These are phyloP conservation scores for Onygena corvina DNA, from an alignment of 2,329 filamentous ascomycete genomes.

Conservation along the genomic window DNA sequence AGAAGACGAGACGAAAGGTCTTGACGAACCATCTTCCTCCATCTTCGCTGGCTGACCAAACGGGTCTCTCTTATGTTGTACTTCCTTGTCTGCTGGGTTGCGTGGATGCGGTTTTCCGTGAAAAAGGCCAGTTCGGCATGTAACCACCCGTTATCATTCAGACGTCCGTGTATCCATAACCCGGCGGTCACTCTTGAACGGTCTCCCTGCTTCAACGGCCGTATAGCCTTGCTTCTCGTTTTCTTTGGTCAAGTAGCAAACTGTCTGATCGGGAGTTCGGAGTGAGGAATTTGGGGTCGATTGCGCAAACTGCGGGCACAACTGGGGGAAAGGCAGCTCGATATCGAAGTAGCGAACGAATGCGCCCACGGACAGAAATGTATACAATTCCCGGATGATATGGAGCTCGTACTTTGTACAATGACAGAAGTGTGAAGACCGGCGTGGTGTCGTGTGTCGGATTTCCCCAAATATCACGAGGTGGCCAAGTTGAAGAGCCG, in stretches of 20 bases:
- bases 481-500: background rate
- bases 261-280: background rate
- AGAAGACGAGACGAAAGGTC: background rate
- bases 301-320: background rate
- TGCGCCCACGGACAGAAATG: no score
- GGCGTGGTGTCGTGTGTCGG: background rate
- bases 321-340: background rate
- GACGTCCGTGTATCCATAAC: background rate
- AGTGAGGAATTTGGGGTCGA: background rate
- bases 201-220: background rate
- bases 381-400: no score
- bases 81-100: background rate
- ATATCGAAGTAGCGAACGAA: background rate
- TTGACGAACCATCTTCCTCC: background rate
- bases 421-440: no score
- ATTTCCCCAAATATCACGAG: background rate
- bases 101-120: background rate
- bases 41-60: background rate
- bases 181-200: background rate
- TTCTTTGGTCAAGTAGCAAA: background rate
- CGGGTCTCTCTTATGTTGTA: background rate
- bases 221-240: background rate
- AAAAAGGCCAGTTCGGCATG: background rate
- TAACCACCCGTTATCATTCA: background rate
- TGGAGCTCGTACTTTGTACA: no score